Base-by-base conservation (phyloP, 2,329 filamentous ascomycete genomes). In the Bertia moriformis region DNA sequence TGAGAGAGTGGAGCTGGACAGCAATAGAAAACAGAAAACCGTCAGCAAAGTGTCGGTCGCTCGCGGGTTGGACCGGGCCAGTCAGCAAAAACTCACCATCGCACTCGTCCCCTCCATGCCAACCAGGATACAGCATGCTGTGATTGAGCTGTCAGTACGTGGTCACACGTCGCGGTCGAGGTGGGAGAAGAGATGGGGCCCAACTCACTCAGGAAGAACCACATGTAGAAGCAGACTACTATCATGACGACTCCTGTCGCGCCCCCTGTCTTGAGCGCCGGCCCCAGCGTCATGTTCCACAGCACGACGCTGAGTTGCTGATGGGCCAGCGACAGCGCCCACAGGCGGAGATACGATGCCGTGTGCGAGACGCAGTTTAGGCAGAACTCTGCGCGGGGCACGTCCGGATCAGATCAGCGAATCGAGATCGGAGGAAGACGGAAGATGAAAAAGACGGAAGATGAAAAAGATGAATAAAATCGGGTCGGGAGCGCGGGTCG, bases 351-450 rank as follows among this genome's bases (percentile, higher is more conserved):
- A 62, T 98, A 98, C 1, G 91, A 98, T 3, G 91, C 91, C 3
- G 91, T 98, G 63, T 98, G 91, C 19, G 91, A 98, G 45, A 98
- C 89, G 59, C 89, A 96, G 69, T 98, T 98, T 51, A 98, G 72
- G 58, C 91, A 98, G 67, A 98, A 98, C 71, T 98, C 86, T n/a
- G n/a, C n/a, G n/a, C n/a, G n/a, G 87, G 48, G 3, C 18, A n/a
- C n/a, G 20, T 19, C 5, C 18, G 14, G 4, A 40, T 4, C 18
- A 13, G 20, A 44, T 65, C 55, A 65, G 56, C 32, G 42, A 19
- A 15, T 38, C 24, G 18, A 36, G 36, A 12, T 14, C 17, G 19
- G 17, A 38, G 29, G 38, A 36, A 24, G 14, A 37, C 24, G 20
- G 19, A n/a, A 19, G 14, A 19, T 17, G 3, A 20, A 27, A 10